A percentile compares a stretch with the other conserved stretches of the same genome.
Conservation (phyloP, 139 green algal species). For the Chlorella sp. region DNA sequence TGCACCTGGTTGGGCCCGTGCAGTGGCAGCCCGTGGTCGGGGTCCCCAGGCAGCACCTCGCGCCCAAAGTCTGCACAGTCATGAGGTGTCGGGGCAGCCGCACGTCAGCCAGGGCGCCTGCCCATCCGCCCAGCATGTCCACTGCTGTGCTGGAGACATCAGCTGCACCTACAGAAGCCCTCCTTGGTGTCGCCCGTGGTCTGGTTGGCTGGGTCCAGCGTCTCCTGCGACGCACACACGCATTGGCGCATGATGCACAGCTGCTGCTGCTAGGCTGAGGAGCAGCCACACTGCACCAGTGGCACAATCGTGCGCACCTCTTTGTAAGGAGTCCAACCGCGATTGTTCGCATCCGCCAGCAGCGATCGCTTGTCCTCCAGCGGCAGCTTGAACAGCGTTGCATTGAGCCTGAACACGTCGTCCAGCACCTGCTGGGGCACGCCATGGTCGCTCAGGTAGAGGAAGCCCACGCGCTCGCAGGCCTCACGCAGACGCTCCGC, state of each 20-base stretch:
- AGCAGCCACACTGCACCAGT: neutral
- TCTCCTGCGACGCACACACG: constrained; percentile 44
- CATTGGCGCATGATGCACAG: neutral
- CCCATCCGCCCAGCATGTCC: neutral
- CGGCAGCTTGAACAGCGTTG: constrained; percentile 69
- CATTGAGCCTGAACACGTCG: constrained; percentile 41
- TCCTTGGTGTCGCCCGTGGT: constrained; percentile 84
- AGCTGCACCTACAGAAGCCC: constrained; percentile 32
- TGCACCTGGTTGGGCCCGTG: constrained; percentile 75
- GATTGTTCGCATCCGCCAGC: constrained; percentile 58
- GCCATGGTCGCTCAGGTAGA: constrained; percentile 41
- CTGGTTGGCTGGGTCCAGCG: constrained; percentile 64
- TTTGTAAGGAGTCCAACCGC: constrained; percentile 57
- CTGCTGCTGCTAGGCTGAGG: too few relatives aligned
- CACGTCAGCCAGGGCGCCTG: too few relatives aligned
- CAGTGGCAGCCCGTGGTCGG: constrained; percentile 60
- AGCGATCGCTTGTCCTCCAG: constrained; percentile 62
- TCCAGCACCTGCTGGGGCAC: constrained; percentile 47
- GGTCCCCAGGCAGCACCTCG: constrained; percentile 13
- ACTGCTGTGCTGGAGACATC: neutral
- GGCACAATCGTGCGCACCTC: neutral
- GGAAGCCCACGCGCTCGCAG: constrained; percentile 46
- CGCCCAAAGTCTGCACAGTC: constrained; percentile 10
- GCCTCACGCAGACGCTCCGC: constrained; percentile 8
- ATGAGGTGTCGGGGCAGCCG: neutral